A percentile compares a stretch with the other conserved stretches of the same genome.
phyloP scores from a whole-genome alignment of 352 stramenopile species.

The Phytophthora brassicae region DNA sequence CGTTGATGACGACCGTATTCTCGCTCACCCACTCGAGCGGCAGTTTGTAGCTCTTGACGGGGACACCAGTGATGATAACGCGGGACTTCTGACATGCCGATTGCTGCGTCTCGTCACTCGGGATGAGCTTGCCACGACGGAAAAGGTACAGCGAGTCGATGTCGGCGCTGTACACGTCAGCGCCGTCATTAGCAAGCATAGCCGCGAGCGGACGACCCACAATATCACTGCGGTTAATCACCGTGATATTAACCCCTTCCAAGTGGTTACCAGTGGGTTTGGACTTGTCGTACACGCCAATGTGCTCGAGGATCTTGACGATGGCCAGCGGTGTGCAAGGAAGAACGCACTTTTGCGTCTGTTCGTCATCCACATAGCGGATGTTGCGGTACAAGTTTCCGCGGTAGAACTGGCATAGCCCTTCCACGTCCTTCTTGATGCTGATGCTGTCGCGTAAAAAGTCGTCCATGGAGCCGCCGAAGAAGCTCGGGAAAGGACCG shows the following conservation, averaged over 20 bases:
- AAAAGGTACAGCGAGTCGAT: constrained; percentile 96
- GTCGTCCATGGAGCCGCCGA: constrained; percentile 96
- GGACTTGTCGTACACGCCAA: constrained; percentile 85
- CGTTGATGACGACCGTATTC: constrained; percentile 95
- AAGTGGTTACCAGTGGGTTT: constrained; percentile 64
- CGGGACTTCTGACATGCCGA: constrained; percentile 88
- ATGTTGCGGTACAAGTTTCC: constrained; percentile 98
- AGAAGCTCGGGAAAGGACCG: constrained; percentile 95
- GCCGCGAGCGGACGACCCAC: constrained; percentile 93
- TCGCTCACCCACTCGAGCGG: constrained; percentile 90
- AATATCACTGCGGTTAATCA: constrained; percentile 98
- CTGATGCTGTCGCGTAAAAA: constrained; percentile 96
- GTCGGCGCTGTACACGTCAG: constrained; percentile 95
- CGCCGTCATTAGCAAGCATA: constrained; percentile 95
- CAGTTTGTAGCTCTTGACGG: constrained; percentile 92
- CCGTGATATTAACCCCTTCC: constrained; percentile 89
- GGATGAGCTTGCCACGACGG: constrained; percentile 87
- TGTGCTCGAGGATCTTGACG: constrained; percentile 94
- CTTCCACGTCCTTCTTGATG: constrained; percentile 97
- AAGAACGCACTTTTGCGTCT: constrained; percentile 95
- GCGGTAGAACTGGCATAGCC: constrained; percentile 95
- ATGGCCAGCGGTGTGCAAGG: constrained; percentile 97
- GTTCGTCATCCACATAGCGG: constrained; percentile 90
- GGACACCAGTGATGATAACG: constrained; percentile 95
- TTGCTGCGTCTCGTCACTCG: constrained; percentile 85